Evolutionary conservation across 805 yeast genomes (phyloP), one percentile per base, ranked within the genome.

Genomic region (Saitoella complicata): DNA sequence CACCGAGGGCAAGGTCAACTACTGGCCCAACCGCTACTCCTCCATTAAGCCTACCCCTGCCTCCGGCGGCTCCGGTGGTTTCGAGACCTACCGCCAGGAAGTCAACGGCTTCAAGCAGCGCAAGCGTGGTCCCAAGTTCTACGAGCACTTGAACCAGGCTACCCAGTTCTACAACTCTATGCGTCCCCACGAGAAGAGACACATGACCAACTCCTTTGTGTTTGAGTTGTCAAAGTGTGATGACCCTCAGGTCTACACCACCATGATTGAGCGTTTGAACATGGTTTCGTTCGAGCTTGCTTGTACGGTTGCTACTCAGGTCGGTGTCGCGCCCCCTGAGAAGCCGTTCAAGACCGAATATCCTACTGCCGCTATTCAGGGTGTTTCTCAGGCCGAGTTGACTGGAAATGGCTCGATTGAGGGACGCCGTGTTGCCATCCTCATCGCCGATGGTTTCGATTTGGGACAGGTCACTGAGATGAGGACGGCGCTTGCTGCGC

Each of bases 141-240:
- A 13, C 9, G 44, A 42, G 10, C 40, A 42, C 10, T 32, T 21
- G 33, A 42, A 32, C 34, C 44, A 42, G 21, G 44, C 44, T 11
- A 41, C 33, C 32, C 30, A 34, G 33, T 42, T 42, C 12, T 42
- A 37, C n/a, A 42, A 42, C 30, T 42, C 44, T 11, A 12, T 42
- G 21, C 11, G 41, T 7, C 32, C 12, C n/a, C 39, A 35, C 35
- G 44, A 42, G 40, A 42, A 42, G 44, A 32, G 13, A 11, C 44
- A 42, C 32, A 31, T 42, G 7, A 31, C 32, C 32, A 42, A 42
- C 29, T 41, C 44, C 8, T 9, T 42, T 13, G 35, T 41, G 32
- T 42, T 42, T 37, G 44, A 42, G 35, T 41, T 42, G 13, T 41
- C 33, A 5, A 41, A 42, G 29, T 42, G 44, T 37, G 44, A 42